Percentiles rank a stretch among this genome's conserved stretches.
phyloP scores from a whole-genome alignment of 345 rosid genomes.

The Eucalyptus tenuipes region DNA sequence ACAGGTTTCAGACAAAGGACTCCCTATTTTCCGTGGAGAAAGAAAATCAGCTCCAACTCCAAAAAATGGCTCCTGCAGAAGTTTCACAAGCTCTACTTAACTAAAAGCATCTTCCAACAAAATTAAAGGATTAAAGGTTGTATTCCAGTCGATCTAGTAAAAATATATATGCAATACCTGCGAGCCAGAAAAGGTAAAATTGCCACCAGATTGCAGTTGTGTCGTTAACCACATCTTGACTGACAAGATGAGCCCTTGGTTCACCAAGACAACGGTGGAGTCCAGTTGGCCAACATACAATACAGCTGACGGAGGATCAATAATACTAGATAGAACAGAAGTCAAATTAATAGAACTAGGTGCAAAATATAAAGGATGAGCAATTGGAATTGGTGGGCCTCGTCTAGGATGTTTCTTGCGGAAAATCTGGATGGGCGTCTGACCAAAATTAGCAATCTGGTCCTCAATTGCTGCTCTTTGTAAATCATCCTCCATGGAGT shows the following conservation, averaged over 20 bases:
- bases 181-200: slow-evolving; percentile 80
- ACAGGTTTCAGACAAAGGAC: slow-evolving; percentile 68
- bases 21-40: slow-evolving; percentile 77
- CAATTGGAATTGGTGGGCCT: slow-evolving; percentile 95
- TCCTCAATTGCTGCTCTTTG: slow-evolving; percentile 97
- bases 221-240: slow-evolving; percentile 95
- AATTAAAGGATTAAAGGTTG: background rate
- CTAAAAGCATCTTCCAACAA: background rate
- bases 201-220: slow-evolving; percentile 89
- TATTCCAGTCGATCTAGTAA: background rate
- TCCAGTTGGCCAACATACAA: slow-evolving; percentile 61
- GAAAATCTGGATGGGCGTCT: slow-evolving; percentile 91
- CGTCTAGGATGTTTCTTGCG: slow-evolving; percentile 94
- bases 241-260: slow-evolving; percentile 80
- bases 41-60: slow-evolving; percentile 93
- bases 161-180: slow-evolving; percentile 32
- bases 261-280: slow-evolving; percentile 69
- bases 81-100: background rate
- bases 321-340: slow-evolving; percentile 46
- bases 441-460: slow-evolving; percentile 98
- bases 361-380: slow-evolving; percentile 85
- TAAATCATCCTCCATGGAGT: slow-evolving; percentile 82
- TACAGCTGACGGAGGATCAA: slow-evolving; percentile 57
- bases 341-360: slow-evolving; percentile 86
- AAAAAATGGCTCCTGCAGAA: slow-evolving; percentile 82